Evolutionary conservation across 225 moss, liverwort and hornwort species (phyloP).

Genomic region (Antitrichia curtipendula): DNA sequence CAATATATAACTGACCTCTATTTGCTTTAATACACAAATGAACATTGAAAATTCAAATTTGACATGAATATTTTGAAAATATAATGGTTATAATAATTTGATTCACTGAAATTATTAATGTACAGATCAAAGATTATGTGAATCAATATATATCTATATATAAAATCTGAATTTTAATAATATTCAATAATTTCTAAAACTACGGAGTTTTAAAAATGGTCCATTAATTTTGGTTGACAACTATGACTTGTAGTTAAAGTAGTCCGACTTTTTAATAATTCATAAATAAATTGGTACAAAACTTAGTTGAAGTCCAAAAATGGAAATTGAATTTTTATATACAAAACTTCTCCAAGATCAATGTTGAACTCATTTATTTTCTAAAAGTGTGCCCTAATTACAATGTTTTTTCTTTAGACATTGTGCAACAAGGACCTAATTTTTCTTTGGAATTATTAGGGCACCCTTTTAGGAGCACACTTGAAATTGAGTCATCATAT

Average conservation of each 20-base stretch:
- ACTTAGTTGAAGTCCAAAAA: not conserved
- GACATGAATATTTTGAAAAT: not conserved
- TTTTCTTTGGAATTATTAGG: not conserved
- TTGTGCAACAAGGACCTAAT: not conserved
- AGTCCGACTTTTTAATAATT: rapidly evolving
- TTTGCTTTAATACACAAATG: not conserved
- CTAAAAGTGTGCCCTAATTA: not conserved
- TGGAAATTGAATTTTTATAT: not conserved
- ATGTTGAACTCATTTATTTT: not conserved
- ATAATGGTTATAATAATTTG: not conserved
- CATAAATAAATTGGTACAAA: not conserved
- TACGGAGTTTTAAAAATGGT: rapidly evolving
- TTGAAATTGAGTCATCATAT: not conserved
- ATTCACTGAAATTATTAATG: not conserved
- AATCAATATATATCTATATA: not conserved
- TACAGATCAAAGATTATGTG: not conserved
- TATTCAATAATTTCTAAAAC: not conserved
- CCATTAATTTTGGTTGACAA: not conserved
- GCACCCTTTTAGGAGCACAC: not conserved
- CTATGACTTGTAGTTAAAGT: not conserved
- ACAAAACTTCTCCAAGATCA: not conserved
- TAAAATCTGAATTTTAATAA: not conserved
- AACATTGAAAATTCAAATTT: not conserved
- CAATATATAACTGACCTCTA: not conserved
- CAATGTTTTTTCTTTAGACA: not conserved